Evolutionary conservation across 805 yeast species (phyloP).

Genomic region (Priceomyces castillae): DNA sequence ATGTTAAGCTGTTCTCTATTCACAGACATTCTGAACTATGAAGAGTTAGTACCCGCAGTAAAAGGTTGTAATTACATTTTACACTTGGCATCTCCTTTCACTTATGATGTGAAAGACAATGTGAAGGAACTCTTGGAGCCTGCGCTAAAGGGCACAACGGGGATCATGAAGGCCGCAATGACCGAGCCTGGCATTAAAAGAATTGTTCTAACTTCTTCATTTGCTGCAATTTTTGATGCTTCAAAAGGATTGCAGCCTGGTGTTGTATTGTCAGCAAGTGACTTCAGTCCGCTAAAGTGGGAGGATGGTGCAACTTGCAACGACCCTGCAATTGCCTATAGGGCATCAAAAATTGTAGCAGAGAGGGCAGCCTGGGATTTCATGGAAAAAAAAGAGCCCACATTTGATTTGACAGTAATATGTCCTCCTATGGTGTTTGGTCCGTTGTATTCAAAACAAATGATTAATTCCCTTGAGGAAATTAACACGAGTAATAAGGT

Average conservation of each 20-base stretch:
- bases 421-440: conserved; percentile 23
- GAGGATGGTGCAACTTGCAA: conserved; percentile 14
- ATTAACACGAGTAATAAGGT: conserved; percentile 17
- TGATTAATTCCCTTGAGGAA: conserved; percentile 12
- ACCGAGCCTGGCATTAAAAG: conserved; percentile 5
- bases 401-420: conserved; percentile 15
- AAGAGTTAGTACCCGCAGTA: not conserved
- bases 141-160: conserved; percentile 44
- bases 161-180: no score
- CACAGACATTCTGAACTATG: conserved; percentile 4
- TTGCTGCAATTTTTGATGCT: conserved; percentile 19
- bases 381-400: conserved; percentile 11
- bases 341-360: conserved; percentile 18
- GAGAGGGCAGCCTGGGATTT: conserved; percentile 19
- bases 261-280: conserved; percentile 12
- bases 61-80: conserved; percentile 16
- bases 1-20: not conserved
- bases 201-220: conserved; percentile 21
- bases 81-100: conserved; percentile 55
- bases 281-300: conserved; percentile 17
- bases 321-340: conserved; percentile 16
- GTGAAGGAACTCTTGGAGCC: conserved; percentile 50
- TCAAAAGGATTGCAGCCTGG: conserved; percentile 15
- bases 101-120: conserved; percentile 35
- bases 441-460: conserved; percentile 13